These are phyloP conservation scores for Fusarium keratoplasticum DNA, from an alignment of 2,329 filamentous ascomycete species.

Conservation along the genomic window DNA sequence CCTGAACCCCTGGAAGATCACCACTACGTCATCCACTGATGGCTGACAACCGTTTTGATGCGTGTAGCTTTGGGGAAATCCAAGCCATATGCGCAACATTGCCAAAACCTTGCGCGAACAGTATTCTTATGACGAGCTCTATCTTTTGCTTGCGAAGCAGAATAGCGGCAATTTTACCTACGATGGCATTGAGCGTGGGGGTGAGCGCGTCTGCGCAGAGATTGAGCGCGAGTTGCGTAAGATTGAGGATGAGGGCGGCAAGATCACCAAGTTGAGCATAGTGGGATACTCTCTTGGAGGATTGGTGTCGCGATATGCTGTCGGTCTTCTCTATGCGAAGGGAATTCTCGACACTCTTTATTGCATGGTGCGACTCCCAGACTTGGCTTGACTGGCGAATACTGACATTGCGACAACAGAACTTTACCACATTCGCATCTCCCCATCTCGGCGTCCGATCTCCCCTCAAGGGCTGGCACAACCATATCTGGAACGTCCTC, in stretches of 20 bases:
- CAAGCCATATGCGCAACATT: constrained; percentile 76
- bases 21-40: constrained; percentile 20
- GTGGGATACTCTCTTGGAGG: constrained; percentile 93
- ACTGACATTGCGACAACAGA: constrained; percentile 59
- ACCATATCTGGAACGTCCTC: constrained; percentile 83
- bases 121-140: constrained; percentile 71
- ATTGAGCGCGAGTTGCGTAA: constrained; percentile 72
- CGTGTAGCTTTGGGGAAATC: constrained; percentile 80
- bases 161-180: constrained; percentile 80
- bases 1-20: constrained; percentile 30
- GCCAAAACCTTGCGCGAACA: constrained; percentile 72
- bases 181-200: constrained; percentile 75
- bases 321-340: constrained; percentile 84
- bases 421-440: constrained; percentile 93
- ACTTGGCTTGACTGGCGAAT: background rate
- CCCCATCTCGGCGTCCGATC: constrained; percentile 83
- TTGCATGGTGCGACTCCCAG: constrained; percentile 70
- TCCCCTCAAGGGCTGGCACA: constrained; percentile 73
- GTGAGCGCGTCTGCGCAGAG: constrained; percentile 74
- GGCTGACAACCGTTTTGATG: constrained; percentile 35
- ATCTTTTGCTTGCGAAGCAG: constrained; percentile 77
- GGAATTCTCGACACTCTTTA: constrained; percentile 83
- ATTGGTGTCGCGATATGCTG: constrained; percentile 85
- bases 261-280: constrained; percentile 85
- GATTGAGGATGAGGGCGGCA: constrained; percentile 71